A percentile compares a stretch with the other conserved stretches of the same genome.
phyloP scores from a whole-genome alignment of 2,329 filamentous ascomycete species.

The Onygenales sp. region DNA sequence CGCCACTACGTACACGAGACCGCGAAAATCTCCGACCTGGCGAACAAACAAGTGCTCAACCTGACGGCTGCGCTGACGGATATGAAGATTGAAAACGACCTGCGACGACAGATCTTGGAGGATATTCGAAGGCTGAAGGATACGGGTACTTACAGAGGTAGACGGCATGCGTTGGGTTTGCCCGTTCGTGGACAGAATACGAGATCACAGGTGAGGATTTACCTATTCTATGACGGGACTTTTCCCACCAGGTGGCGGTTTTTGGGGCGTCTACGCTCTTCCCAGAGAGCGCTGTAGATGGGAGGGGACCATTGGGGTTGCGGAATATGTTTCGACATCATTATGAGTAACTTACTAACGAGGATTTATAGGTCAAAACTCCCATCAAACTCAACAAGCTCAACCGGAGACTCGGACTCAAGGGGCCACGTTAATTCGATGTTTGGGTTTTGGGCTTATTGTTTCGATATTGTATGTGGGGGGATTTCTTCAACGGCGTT shows the following conservation, averaged over 20 bases:
- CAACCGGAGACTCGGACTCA: slow-evolving; percentile 38
- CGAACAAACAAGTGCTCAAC: slow-evolving; percentile 66
- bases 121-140: slow-evolving; percentile 82
- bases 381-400: slow-evolving; percentile 50
- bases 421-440: slow-evolving; percentile 2
- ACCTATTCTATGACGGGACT: background rate
- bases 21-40: slow-evolving; percentile 65
- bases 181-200: slow-evolving; percentile 88
- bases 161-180: slow-evolving; percentile 83
- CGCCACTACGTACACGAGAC: slow-evolving; percentile 80
- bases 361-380: slow-evolving; percentile 42
- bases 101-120: slow-evolving; percentile 65
- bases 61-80: slow-evolving; percentile 76
- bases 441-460: background rate
- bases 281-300: too few relatives aligned
- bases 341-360: slow-evolving; percentile 12
- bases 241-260: background rate
- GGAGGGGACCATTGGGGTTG: too few relatives aligned
- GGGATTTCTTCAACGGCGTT: slow-evolving; percentile 1
- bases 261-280: too few relatives aligned
- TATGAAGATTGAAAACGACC: slow-evolving; percentile 91
- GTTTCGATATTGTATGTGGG: background rate
- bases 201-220: slow-evolving; percentile 54
- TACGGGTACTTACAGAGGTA: slow-evolving; percentile 81
- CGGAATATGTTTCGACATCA: too few relatives aligned